Base-by-base conservation (phyloP, 2,329 filamentous ascomycete genomes). In the Penicillium sp. region DNA sequence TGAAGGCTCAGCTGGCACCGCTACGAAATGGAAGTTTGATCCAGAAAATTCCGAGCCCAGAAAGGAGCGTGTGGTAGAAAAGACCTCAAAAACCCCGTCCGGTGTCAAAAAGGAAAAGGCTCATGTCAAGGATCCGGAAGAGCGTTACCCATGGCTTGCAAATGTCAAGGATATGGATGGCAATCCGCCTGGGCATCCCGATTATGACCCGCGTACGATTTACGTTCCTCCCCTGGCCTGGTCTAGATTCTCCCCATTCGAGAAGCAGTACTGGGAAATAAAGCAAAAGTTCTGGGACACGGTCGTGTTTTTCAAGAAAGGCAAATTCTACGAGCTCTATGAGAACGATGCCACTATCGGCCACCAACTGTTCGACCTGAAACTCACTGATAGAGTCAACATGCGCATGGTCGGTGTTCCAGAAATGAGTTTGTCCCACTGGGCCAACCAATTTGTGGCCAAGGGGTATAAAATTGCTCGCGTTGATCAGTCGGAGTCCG, bases 331-430 rank as follows among this genome's bases (percentile, higher is more conserved):
- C 59, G 92, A 98, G 61, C 74, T 98, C 0, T 98, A 96, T 57
- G 92, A 98, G 62, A 95, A 95, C 44, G 92, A 98, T 65, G 92
- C 92, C 4, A 95, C 90, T 0, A 82, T 96, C 39, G 92, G 92
- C 3, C 89, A 98, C 59, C 92, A 96, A 61, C 73, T 95, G 11
- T 98, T 98, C 54, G 92, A 98, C 62, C 75, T 98, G 39, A 98
- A 98, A 68, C 82, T 98, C 60, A 98, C 92, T 0, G 92, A 98
- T 55, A 79, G 92, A 37, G 92, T 98, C 61, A 98, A 98, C 62
- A 98, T 98, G 92, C 85, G 90, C 50, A 98, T 98, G 92, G 92
- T 96, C 2, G 92, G 92, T 44, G 92, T 98, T 0, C 92, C 92
- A 0, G 92, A 98, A 63, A 85, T 87, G 57, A 95, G 88, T 9